Conservation (phyloP, 805 yeast species). For the Citeromyces matritensis region DNA sequence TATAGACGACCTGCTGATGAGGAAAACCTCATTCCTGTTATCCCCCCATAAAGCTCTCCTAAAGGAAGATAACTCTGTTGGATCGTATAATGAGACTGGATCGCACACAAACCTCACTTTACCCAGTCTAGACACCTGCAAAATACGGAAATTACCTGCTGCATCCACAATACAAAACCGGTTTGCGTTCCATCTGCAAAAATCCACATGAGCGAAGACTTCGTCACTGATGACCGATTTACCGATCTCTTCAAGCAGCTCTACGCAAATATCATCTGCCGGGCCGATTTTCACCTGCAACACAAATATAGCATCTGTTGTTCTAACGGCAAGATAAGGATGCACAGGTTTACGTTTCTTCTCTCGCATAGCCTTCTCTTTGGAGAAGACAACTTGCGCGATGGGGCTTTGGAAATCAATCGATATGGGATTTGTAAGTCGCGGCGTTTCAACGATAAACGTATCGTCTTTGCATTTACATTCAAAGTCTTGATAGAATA, state of each 20-base stretch:
- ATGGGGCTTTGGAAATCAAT: neutral
- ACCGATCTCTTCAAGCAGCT: too few species aligned
- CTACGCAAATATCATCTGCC: too few species aligned
- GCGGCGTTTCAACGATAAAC: neutral
- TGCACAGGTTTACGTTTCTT: too few species aligned
- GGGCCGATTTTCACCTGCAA: too few species aligned
- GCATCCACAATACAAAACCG: slow-evolving; percentile 30
- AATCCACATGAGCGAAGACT: slow-evolving; percentile 25
- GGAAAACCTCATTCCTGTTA: slow-evolving; percentile 12
- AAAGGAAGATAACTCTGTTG: slow-evolving; percentile 40
- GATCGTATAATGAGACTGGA: slow-evolving; percentile 14
- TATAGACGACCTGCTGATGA: slow-evolving; percentile 28
- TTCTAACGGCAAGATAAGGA: too few species aligned
- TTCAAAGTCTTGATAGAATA: slow-evolving; percentile 4
- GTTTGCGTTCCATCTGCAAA: slow-evolving; percentile 23
- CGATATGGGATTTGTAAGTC: neutral
- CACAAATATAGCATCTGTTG: too few species aligned
- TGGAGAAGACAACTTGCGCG: neutral
- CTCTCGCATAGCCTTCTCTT: too few species aligned
- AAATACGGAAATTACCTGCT: slow-evolving; percentile 35
- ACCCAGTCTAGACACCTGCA: slow-evolving; percentile 9
- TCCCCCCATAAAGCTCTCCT: slow-evolving; percentile 33
- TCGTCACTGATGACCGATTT: slow-evolving; percentile 2
- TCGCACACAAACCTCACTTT: neutral
- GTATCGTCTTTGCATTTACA: neutral